Base-by-base conservation (phyloP, 73 alveolate genomes). In the Tetrahymena elliotti region DNA sequence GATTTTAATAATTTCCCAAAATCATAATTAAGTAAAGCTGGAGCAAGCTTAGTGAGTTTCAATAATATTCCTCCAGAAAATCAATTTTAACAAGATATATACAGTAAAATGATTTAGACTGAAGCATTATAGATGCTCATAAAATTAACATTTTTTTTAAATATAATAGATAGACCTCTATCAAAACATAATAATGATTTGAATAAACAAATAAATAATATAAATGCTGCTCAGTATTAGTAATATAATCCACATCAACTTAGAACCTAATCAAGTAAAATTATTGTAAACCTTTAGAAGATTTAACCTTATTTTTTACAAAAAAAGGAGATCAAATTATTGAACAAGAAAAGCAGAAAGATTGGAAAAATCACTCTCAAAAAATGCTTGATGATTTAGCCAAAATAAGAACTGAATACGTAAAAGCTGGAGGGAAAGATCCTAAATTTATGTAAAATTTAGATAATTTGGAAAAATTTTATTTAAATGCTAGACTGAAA, bases 391-490 rank as follows among this genome's bases (percentile, higher is more conserved):
- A 52, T 31, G 96, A 94, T 68, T 35, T 94, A 88, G 4, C 41
- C 22, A 35, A 94, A 94, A 52, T 88, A 31, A 94, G 93, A 38
- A 94, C 33, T 31, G 96, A 94, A 8, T 94, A 94, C 84, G 31
- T 35, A 52, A 39, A 94, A 34, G 96, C 96, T 36, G 96, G 96
- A 27, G 96, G 96, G 6, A 35, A 94, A n/a, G 96, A 94, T 84
- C 96, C 96, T 33, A 40, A 36, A 18, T 84, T 94, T 92, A 15
- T 84, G 40, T 52, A 94, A 39, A 83, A 94, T 84, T 88, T 94
- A 18, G 47, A 94, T 33, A 94, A 94, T 83, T 40, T 94, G 53
- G 96, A 94, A 88, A 39, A 88, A 34, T 94, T 94, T 53, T 94
- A 94, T 92, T 83, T 83, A 92, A 92, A 83, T 35, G 93, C 95